Percentiles rank a stretch among this genome's conserved stretches.
Evolutionary conservation across 2,329 filamentous ascomycete genomes (phyloP).

Genomic region (Aspergillus tanneri): DNA sequence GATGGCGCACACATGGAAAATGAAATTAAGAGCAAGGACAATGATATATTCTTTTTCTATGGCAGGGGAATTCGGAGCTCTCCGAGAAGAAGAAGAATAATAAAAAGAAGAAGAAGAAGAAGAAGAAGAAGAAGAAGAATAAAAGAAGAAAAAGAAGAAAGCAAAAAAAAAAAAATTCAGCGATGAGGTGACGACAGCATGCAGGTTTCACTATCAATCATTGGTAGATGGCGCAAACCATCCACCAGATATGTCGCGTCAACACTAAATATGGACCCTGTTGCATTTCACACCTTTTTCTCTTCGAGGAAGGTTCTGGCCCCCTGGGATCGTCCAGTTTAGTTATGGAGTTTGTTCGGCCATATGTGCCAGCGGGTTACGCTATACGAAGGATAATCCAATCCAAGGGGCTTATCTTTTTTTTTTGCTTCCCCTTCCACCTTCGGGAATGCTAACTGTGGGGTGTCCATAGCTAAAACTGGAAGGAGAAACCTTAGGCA

Average conservation of each 20-base stretch:
- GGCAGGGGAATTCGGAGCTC: not conserved
- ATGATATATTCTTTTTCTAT: not conserved
- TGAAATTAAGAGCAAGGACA: not conserved
- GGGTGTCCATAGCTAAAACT: too few species aligned
- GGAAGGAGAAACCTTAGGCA: too few species aligned
- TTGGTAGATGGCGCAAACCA: conserved; percentile 4
- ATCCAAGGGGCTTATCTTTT: too few species aligned
- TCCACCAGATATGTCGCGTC: conserved; percentile 3
- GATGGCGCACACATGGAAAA: not conserved
- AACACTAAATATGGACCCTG: not conserved
- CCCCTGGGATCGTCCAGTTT: conserved; percentile 19
- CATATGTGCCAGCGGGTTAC: not conserved
- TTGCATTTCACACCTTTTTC: not conserved
- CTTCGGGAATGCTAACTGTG: too few species aligned
- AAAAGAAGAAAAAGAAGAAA: not conserved
- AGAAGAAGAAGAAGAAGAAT: not conserved
- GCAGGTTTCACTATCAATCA: not conserved
- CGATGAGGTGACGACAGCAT: too few species aligned
- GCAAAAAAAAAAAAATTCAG: not conserved
- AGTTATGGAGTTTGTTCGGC: not conserved
- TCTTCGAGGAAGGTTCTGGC: conserved; percentile 19
- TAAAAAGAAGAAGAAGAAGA: not conserved
- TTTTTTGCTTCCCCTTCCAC: too few species aligned
- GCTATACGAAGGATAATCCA: not conserved
- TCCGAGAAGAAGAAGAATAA: not conserved